Evolutionary conservation across 768 basidiomycete genomes (phyloP), one percentile per base, ranked within the genome.

Genomic region (Amyloporia xantha): DNA sequence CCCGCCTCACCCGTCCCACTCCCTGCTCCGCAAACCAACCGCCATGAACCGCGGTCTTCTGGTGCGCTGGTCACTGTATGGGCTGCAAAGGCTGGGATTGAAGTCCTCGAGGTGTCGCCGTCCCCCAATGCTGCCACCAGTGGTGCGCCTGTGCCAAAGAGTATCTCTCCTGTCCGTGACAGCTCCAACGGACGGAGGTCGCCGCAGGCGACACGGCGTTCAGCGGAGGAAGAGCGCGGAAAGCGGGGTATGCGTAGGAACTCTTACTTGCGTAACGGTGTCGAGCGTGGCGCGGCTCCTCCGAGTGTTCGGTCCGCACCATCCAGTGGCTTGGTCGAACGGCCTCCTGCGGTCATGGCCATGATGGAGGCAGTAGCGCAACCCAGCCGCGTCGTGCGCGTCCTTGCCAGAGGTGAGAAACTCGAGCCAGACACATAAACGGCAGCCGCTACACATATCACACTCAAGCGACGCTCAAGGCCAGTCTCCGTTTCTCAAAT

Each of bases 341-440:
- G 86, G 17, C 85, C 86, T 0, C 77, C 84, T 7, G 82, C 86
- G 1, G 84, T 87, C 41, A 78, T 81, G 74, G 81, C 84, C 3
- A 86, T 90, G 85, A 87, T 86, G 84, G 83, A 83, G 54, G 77
- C 78, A 64, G 75, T 86, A 7, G 71, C 82, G 19, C 82, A 86
- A 54, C 82, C 85, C 5, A 83, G 77, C 63, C 83, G 80, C 53
- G 82, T 86, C 54, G 81, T 91, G 27, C 73, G 87, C 21, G 83
- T 91, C 24, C 77, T 91, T 51, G 86, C 89, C 1, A 79, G 89
- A 11, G 89, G 89, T 26, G 89, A 91, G 74, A 89, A 90, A 65
- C 66, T 91, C 46, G 87, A 91, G 37, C 77, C 76, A 4, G 49
- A 50, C 28, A 44, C 49, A 27, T 45, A 37, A 38, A 24, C 6